Evolutionary conservation across 2,329 filamentous ascomycete species (phyloP), one percentile per base, ranked within the genome.

Genomic region (Dendrostoma leiphaemia): DNA sequence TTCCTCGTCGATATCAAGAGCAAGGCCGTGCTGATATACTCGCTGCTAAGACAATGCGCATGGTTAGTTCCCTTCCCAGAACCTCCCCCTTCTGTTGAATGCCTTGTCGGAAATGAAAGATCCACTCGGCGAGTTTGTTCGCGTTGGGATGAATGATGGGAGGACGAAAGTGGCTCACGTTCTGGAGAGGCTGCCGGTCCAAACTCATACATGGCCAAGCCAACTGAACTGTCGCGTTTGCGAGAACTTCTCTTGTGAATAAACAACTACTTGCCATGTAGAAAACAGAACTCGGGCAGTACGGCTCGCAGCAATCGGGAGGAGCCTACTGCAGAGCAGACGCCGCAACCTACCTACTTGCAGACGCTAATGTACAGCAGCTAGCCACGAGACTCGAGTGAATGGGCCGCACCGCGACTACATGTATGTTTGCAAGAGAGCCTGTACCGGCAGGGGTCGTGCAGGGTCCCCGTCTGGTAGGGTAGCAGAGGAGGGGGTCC

Each of bases 391-490:
- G 64, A 63, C 62, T 62, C 61, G 58, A 64, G 60, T 51, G 55
- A n/a, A 61, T 61, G 59, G 63, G 60, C 60, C 61, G 61, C 60
- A 58, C 57, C 55, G 56, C 60, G 61, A 63, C 61, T 62, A 63
- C 64, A 65, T 56, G 56, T 72, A 70, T 69, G 70, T 71, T 70
- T 70, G 67, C 67, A 69, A 64, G 64, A 66, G 62, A 68, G 64
- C 66, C 70, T 71, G 65, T 71, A 69, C 61, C 59, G 65, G 63
- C 69, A 71, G 64, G 70, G 71, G 67, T 69, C 52, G 59, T 58
- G 29, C 31, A 31, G 44, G 26, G 38, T 31, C 48, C 43, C 55
- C 48, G 46, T 58, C 51, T 29, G 56, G 54, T 49, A 53, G 55
- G 53, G 52, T 51, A 38, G 46, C 45, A 51, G 50, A 57, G 54